phyloP scores from a whole-genome alignment of 345 rosid species.

The Salix exigua region DNA sequence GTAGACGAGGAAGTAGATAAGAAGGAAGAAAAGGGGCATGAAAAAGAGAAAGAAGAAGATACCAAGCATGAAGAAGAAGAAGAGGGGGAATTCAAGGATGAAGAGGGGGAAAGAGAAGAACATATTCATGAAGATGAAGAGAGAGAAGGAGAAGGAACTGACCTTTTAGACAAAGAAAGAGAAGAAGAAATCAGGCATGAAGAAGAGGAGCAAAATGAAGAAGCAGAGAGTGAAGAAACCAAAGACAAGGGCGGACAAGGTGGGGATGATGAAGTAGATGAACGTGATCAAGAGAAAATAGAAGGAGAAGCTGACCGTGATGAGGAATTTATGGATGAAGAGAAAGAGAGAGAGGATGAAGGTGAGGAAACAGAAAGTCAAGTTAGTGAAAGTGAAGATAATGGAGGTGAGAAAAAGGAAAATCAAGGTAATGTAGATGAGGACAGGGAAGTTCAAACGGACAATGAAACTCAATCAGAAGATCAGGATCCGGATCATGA shows the following conservation, averaged over 20 bases:
- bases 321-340: conserved; percentile 53
- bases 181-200: conserved; percentile 24
- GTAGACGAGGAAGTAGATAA: conserved; percentile 37
- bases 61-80: conserved; percentile 21
- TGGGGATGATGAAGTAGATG: conserved; percentile 27
- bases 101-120: conserved; percentile 29
- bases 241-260: conserved; percentile 15
- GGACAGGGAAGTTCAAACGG: conserved; percentile 30
- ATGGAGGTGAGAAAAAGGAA: conserved; percentile 25
- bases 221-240: conserved; percentile 8
- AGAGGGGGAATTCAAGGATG: conserved; percentile 13
- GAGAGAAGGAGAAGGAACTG: conserved; percentile 4
- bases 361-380: conserved; percentile 35
- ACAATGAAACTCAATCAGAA: conserved; percentile 29
- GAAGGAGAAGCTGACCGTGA: conserved; percentile 41
- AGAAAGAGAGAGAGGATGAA: conserved; percentile 23
- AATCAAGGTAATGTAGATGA: conserved; percentile 29
- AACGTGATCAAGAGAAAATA: conserved; percentile 21
- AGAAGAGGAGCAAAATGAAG: conserved; percentile 45
- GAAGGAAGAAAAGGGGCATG: conserved; percentile 36
- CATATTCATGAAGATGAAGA: conserved; percentile 27
- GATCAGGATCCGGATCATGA: conserved; percentile 39
- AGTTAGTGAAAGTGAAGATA: conserved; percentile 27
- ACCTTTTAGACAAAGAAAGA: conserved; percentile 19
- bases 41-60: conserved; percentile 32